Evolutionary conservation across 1,139 yeast genomes (phyloP).

Genomic region (Lodderomyces theae): DNA sequence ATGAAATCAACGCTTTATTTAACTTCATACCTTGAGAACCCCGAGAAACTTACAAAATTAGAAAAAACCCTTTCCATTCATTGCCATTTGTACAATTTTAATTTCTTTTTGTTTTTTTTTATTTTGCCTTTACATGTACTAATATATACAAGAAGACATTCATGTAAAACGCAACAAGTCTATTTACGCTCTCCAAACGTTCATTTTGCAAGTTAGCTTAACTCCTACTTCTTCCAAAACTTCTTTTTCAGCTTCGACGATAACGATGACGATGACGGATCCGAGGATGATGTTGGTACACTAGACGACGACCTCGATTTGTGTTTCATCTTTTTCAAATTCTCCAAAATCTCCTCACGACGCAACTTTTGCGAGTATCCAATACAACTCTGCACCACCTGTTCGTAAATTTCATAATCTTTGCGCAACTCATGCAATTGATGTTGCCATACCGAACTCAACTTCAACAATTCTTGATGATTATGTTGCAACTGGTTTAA

Average conservation of each 20-base stretch:
- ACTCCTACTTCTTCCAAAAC: slow-evolving; percentile 16
- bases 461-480: slow-evolving; percentile 28
- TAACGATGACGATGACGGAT: neutral
- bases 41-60: too few relatives aligned
- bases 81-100: too few relatives aligned
- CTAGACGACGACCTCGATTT: slow-evolving; percentile 9
- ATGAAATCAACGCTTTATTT: slow-evolving; percentile 34
- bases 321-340: slow-evolving; percentile 27
- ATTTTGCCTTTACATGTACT: too few relatives aligned
- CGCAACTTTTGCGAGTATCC: slow-evolving; percentile 64
- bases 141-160: too few relatives aligned
- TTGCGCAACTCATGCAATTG: slow-evolving; percentile 40
- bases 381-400: slow-evolving; percentile 67
- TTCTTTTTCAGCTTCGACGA: slow-evolving; percentile 16
- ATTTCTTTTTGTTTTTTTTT: too few relatives aligned
- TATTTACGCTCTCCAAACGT: too few relatives aligned
- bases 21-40: slow-evolving; percentile 23
- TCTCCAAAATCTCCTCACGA: slow-evolving; percentile 46
- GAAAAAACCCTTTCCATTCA: too few relatives aligned
- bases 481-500: slow-evolving; percentile 28
- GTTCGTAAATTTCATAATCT: slow-evolving; percentile 64
- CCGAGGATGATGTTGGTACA: neutral
- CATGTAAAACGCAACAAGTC: too few relatives aligned
- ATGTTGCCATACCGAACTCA: slow-evolving; percentile 50
- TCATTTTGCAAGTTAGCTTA: too few relatives aligned